Base-by-base conservation (phyloP, 2,329 filamentous ascomycete genomes). In the Polytolypa hystricis region DNA sequence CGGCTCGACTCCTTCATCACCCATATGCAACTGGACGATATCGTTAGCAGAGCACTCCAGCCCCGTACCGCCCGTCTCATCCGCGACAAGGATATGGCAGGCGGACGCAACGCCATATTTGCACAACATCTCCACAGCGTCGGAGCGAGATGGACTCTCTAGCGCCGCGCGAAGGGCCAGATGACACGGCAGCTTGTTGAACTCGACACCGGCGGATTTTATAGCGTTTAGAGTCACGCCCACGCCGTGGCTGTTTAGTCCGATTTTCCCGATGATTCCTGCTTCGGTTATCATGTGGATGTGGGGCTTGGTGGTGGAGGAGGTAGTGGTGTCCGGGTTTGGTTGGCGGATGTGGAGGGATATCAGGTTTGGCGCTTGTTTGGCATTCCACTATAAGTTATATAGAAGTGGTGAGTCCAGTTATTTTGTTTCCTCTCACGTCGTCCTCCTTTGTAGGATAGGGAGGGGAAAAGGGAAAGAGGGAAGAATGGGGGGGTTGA, bases 211-310 rank as follows among this genome's bases (percentile, higher is more conserved):
- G 21, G 58, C 54, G 2, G 66, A 67, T 44, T 61, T 58, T 42
- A 76, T 70, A 3, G 73, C 73, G 47, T 77, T 77, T 31, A 76
- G 57, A 17, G 65, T 66, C 0, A 71, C 68, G 1, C 70, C 72
- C 0, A 77, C 70, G 3, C 71, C 70, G 1, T 50, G 44, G 30
- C 54, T 60, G 47, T 76, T 76, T 40, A 76, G 52, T 1, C 73
- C 73, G 29, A 77, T 74, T 47, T 76, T 76, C 11, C 70, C 71
- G 34, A 74, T 68, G 11, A 74, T 61, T 5, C 71, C 71, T 1
- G 67, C 71, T 48, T 75, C 71, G 3, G 70, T 74, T 38, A 74
- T 60, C 61, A 73, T 72, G 28, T 67, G 52, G 45, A 74, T 69
- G 2, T 54, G 58, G 1, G 70, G 68, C 36, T 35, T 35, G 2